Conservation (phyloP, 2,329 filamentous ascomycete species). For the Xylariaceae sp. region DNA sequence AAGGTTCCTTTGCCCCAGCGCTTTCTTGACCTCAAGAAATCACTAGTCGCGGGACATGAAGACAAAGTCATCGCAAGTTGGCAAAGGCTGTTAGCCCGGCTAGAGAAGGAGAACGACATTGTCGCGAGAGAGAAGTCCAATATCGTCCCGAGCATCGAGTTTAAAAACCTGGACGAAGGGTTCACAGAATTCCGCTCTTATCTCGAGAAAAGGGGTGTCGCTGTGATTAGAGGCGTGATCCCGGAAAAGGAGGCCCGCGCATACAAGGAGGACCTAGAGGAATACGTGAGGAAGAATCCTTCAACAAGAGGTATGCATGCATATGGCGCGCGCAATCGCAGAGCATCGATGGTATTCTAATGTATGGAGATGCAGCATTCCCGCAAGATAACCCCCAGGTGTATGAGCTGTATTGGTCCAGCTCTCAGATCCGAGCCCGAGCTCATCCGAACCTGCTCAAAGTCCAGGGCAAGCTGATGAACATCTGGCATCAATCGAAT, state of each 20-base stretch:
- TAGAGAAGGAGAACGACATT: constrained; percentile 46
- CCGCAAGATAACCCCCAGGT: constrained; percentile 66
- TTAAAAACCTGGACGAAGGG: constrained; percentile 41
- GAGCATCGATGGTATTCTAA: not conserved
- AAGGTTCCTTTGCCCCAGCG: constrained; percentile 49
- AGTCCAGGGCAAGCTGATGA: constrained; percentile 61
- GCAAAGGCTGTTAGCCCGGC: constrained; percentile 43
- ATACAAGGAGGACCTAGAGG: constrained; percentile 63
- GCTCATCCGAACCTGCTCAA: constrained; percentile 61
- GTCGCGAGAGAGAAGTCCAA: constrained; percentile 44
- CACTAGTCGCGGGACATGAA: constrained; percentile 50
- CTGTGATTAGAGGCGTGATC: constrained; percentile 65
- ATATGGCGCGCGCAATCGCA: no score
- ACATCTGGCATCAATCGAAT: constrained; percentile 58
- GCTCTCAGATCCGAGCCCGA: constrained; percentile 65
- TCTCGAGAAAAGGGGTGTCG: constrained; percentile 59
- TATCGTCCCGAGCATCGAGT: constrained; percentile 54
- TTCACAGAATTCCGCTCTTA: constrained; percentile 41
- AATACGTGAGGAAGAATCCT: constrained; percentile 64
- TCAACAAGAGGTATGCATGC: constrained; percentile 48
- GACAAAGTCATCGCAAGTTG: constrained; percentile 46
- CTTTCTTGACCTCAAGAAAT: constrained; percentile 56
- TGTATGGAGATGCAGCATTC: constrained; percentile 48
- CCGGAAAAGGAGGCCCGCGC: constrained; percentile 59
- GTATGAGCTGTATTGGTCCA: constrained; percentile 74